These are phyloP conservation scores for Candida khao-thaluensis DNA, from an alignment of 805 yeast species.

Conservation along the genomic window DNA sequence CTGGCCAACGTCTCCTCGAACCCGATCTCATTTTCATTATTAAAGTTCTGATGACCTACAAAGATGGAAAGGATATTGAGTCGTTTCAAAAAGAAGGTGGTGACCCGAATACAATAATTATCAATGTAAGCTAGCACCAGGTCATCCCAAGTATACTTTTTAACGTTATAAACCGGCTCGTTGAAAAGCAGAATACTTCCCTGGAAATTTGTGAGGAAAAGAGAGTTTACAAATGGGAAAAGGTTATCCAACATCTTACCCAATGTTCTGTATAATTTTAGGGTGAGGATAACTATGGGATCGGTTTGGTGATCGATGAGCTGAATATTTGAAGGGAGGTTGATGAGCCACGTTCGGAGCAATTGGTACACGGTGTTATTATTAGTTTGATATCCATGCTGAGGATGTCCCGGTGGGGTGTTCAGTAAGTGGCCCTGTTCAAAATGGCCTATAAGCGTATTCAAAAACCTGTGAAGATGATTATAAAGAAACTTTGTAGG, in stretches of 20 bases:
- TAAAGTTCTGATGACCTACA: slow-evolving; percentile 18
- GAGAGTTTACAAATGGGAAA: slow-evolving; percentile 22
- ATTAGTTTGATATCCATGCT: not conserved
- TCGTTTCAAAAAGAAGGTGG: slow-evolving; percentile 22
- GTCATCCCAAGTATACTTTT: not conserved
- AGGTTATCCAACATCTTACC: slow-evolving; percentile 19
- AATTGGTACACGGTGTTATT: slow-evolving; percentile 16
- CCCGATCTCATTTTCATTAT: slow-evolving; percentile 8
- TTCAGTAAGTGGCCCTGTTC: no score
- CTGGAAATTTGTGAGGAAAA: slow-evolving; percentile 23
- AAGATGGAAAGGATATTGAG: slow-evolving; percentile 17
- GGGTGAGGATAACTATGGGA: slow-evolving; percentile 15
- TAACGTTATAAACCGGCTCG: slow-evolving; percentile 10
- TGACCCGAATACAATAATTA: slow-evolving; percentile 19
- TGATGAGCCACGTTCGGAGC: slow-evolving; percentile 22
- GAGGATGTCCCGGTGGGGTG: not conserved
- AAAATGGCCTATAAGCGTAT: slow-evolving; percentile 6
- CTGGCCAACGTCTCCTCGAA: slow-evolving; percentile 9
- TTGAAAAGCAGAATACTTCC: slow-evolving; percentile 20
- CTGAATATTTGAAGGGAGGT: slow-evolving; percentile 21
- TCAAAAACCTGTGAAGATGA: slow-evolving; percentile 1
- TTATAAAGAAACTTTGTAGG: slow-evolving; percentile 2
- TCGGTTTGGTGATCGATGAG: slow-evolving; percentile 12
- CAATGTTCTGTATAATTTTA: slow-evolving; percentile 17
- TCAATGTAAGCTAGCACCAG: slow-evolving; percentile 10